Conservation (phyloP, 768 basidiomycete genomes). For the Lactarius trivialis region DNA sequence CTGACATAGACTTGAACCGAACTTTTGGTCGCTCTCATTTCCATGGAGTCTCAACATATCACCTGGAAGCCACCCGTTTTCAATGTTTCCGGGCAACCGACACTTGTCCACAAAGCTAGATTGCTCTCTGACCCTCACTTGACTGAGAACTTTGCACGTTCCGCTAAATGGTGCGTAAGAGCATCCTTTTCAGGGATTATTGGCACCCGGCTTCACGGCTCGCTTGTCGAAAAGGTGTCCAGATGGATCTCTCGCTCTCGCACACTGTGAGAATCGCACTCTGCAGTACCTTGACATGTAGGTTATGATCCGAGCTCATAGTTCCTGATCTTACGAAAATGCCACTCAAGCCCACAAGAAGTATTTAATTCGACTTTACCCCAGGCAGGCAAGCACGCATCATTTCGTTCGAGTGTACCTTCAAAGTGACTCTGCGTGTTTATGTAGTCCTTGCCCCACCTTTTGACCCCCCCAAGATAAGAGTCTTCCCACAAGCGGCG, state of each 20-base stretch:
- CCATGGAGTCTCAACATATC: constrained; percentile 6
- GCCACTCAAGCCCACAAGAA: constrained; percentile 4
- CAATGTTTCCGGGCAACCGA: constrained; percentile 12
- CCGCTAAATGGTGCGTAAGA: constrained; percentile 20
- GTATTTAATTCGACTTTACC: background rate
- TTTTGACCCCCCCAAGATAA: constrained; percentile 8
- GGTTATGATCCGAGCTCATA: constrained; percentile 21
- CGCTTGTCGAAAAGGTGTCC: constrained; percentile 48
- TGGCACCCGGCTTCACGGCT: background rate
- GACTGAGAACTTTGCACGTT: constrained; percentile 22
- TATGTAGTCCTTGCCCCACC: background rate
- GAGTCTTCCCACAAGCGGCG: constrained; percentile 45
- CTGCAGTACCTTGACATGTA: constrained; percentile 52
- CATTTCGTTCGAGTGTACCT: background rate
- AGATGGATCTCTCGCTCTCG: constrained; percentile 63
- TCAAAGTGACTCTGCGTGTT: background rate
- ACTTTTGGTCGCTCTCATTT: background rate
- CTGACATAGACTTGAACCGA: background rate
- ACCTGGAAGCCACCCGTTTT: constrained; percentile 19
- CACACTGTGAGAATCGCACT: constrained; percentile 64
- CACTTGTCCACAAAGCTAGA: background rate
- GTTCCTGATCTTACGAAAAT: background rate
- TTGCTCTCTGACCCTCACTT: constrained; percentile 14
- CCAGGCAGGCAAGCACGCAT: constrained; percentile 6
- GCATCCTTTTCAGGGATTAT: background rate